Conservation (phyloP, 805 yeast genomes). For the Nakazawaea ambrosiae region DNA sequence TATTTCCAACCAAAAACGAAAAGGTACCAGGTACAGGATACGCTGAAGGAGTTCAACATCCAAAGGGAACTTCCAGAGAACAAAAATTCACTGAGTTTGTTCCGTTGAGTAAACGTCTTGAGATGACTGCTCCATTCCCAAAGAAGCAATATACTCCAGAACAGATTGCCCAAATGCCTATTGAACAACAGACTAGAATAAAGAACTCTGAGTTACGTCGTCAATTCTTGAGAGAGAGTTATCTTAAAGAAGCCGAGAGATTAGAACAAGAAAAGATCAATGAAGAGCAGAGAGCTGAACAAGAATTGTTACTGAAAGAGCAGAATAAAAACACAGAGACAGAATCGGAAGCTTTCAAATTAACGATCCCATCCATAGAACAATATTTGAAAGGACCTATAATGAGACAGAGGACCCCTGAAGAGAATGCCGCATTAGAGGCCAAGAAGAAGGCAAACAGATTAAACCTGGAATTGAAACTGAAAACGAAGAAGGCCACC, state of each 20-base stretch:
- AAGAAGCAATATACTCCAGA: conserved; percentile 20
- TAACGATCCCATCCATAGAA: conserved; percentile 79
- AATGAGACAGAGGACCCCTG: conserved; percentile 65
- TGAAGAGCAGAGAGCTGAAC: conserved; percentile 19
- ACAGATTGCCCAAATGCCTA: conserved; percentile 28
- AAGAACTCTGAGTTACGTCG: conserved; percentile 64
- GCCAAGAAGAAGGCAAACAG: conserved; percentile 67
- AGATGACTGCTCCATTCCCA: conserved; percentile 44
- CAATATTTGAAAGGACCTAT: conserved; percentile 59
- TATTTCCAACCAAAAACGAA: conserved; percentile 42
- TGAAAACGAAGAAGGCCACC: conserved; percentile 45
- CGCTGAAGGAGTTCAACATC: conserved; percentile 67
- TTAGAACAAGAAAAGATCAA: conserved; percentile 28
- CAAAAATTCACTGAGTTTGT: conserved; percentile 45
- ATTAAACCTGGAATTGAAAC: conserved; percentile 42
- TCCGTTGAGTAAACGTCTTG: conserved; percentile 55
- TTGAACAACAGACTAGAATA: conserved; percentile 36
- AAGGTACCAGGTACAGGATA: conserved; percentile 54
- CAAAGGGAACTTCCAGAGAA: conserved; percentile 51
- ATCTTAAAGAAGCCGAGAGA: conserved; percentile 28
- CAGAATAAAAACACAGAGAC: conserved; percentile 30
- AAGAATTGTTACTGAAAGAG: conserved; percentile 14
- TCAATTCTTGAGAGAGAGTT: conserved; percentile 58
- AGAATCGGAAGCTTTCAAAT: conserved; percentile 43
- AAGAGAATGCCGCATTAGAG: conserved; percentile 49